phyloP scores from a whole-genome alignment of 1,139 yeast species.

The Kodamaea fungicola region DNA sequence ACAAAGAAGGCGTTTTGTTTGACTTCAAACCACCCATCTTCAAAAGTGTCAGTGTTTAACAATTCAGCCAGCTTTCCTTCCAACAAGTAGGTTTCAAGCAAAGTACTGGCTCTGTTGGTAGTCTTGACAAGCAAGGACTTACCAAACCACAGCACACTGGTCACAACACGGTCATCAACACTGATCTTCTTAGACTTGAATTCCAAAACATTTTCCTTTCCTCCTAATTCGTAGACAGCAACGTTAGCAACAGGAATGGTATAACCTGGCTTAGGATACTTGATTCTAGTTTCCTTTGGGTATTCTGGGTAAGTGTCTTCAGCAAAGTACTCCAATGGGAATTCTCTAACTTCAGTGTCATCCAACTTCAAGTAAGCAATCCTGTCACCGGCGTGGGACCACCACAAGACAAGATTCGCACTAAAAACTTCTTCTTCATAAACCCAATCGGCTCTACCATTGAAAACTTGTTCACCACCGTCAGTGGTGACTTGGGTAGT shows the following conservation, averaged over 20 bases:
- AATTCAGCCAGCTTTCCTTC: constrained; percentile 28
- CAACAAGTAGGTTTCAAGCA: constrained; percentile 37
- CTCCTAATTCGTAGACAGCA: constrained; percentile 28
- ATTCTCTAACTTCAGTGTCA: constrained; percentile 52
- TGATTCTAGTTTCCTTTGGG: constrained; percentile 36
- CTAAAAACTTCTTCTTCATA: constrained; percentile 59
- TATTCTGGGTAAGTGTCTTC: constrained; percentile 43
- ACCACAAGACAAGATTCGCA: constrained; percentile 51
- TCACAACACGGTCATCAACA: constrained; percentile 27
- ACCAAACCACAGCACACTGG: constrained; percentile 45
- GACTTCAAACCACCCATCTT: constrained; percentile 72
- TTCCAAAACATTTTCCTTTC: constrained; percentile 15
- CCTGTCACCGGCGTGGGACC: constrained; percentile 54
- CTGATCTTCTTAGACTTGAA: constrained; percentile 22
- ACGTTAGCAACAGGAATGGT: constrained; percentile 42
- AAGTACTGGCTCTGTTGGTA: constrained; percentile 46
- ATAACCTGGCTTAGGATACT: constrained; percentile 48
- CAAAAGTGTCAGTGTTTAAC: constrained; percentile 35
- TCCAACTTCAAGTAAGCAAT: constrained; percentile 47
- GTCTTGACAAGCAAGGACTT: constrained; percentile 33
- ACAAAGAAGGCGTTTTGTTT: constrained; percentile 67
- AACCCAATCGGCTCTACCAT: constrained; percentile 63
- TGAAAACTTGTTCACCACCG: constrained; percentile 47
- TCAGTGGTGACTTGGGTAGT: constrained; percentile 44
- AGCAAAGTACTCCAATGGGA: constrained; percentile 51